Evolutionary conservation across 1,139 yeast genomes (phyloP).

Genomic region (Geotrichum cucujoidarum): DNA sequence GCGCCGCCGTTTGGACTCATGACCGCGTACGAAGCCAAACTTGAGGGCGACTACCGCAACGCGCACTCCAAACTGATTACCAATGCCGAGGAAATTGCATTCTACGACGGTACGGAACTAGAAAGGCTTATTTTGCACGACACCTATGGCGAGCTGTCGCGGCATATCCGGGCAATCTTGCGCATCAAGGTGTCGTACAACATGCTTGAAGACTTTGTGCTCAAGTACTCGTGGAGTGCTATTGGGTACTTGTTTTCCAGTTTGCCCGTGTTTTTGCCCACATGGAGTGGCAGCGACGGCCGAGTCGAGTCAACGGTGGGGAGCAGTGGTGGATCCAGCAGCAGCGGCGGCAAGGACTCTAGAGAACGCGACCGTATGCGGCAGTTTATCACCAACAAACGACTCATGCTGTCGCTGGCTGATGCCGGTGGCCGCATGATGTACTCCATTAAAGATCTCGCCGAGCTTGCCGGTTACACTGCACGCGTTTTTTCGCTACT

Average conservation of each 20-base stretch:
- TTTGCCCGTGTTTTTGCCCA: slow-evolving; percentile 64
- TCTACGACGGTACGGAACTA: slow-evolving; percentile 83
- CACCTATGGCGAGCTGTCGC: slow-evolving; percentile 56
- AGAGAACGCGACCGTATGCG: slow-evolving; percentile 52
- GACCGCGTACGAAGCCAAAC: slow-evolving; percentile 59
- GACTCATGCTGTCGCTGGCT: slow-evolving; percentile 84
- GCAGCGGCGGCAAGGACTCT: slow-evolving; percentile 26
- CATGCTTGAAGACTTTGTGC: slow-evolving; percentile 75
- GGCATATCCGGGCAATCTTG: slow-evolving; percentile 44
- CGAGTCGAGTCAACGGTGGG: slow-evolving; percentile 19
- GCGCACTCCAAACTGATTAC: slow-evolving; percentile 80
- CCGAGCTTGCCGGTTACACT: slow-evolving; percentile 85
- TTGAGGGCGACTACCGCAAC: slow-evolving; percentile 87
- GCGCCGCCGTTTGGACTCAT: slow-evolving; percentile 87
- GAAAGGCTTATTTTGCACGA: slow-evolving; percentile 64
- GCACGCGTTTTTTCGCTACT: slow-evolving; percentile 76
- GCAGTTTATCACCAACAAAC: slow-evolving; percentile 83
- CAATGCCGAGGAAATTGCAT: slow-evolving; percentile 90
- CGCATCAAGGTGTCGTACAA: slow-evolving; percentile 54
- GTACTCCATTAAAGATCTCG: slow-evolving; percentile 92
- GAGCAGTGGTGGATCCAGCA: slow-evolving; percentile 21
- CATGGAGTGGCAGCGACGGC: slow-evolving; percentile 37
- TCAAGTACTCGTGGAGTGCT: slow-evolving; percentile 93
- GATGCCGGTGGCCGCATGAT: slow-evolving; percentile 96
- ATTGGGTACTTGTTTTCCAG: slow-evolving; percentile 88